Base-by-base conservation (phyloP, 495 filamentous ascomycete species). In the Trichoderma parareesei region DNA sequence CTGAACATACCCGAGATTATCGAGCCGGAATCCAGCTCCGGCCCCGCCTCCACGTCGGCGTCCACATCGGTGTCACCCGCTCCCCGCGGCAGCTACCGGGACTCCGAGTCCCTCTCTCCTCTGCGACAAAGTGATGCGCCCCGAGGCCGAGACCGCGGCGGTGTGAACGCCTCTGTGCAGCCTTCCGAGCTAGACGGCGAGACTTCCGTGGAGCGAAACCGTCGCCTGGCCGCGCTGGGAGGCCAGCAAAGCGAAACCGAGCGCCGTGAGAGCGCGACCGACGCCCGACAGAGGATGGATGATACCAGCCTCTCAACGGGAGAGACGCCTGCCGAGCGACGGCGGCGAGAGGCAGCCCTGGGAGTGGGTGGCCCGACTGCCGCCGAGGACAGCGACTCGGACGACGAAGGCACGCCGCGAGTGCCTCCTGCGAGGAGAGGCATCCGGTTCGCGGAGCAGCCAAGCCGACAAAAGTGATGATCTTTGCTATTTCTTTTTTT, bases 301-400 rank as follows among this genome's bases (percentile, higher is more conserved):
- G 8, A 8, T n/a, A 57, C 35, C 20, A 35, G 53, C 53, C 9
- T 4, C 5, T 35, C 27, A 5, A 18, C 46, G 27, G 83, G 80
- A 48, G 93, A 96, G 74, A 96, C 91, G 4, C 85, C 90, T 0
- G 93, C 92, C 0, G 93, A 97, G 75, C 82, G 88, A 53, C 82
- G 88, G 44, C 82, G 92, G 66, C 86, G 93, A 73, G 85, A 95
- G 64, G 93, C 91, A 2, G 93, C 93, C 5, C 77, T 97, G n/a
- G 92, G 91, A 20, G 73, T 86, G 59, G 76, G 82, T 7, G 71
- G 77, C 33, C 55, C 63, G 6, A 60, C 64, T n/a, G 79, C 82
- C 9, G 82, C 81, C 16, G 82, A 80, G 18, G 82, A 81, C 18
- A 86, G 88, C 60, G 86, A 84, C 48, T 82, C 85, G 13, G 88